Evolutionary conservation across 2,329 filamentous ascomycete genomes (phyloP).

Genomic region (Cladobotryum protrusum): DNA sequence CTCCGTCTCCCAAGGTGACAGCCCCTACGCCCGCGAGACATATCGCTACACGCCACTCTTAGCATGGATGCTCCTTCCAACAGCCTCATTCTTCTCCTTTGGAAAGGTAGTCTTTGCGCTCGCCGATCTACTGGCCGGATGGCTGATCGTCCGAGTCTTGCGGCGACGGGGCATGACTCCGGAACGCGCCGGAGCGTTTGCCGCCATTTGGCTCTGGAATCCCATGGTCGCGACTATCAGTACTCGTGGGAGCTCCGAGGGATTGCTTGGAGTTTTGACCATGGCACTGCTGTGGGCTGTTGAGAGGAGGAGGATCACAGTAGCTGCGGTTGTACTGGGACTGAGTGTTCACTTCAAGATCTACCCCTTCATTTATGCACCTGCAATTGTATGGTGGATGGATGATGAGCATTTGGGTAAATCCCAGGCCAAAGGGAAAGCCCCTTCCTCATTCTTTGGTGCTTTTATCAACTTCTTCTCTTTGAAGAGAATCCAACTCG

Average conservation of each 20-base stretch:
- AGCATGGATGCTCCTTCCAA: constrained; percentile 84
- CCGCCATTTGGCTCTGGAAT: constrained; percentile 88
- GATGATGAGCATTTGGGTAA: constrained; percentile 45
- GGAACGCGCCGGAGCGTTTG: constrained; percentile 62
- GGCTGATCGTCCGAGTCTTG: constrained; percentile 52
- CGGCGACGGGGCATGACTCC: constrained; percentile 39
- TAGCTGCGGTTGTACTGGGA: constrained; percentile 73
- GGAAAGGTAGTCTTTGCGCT: constrained; percentile 83
- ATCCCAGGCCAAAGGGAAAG: constrained; percentile 6
- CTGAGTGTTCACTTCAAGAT: constrained; percentile 96
- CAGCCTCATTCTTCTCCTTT: constrained; percentile 67
- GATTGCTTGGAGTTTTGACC: constrained; percentile 78
- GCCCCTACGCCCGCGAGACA: constrained; percentile 84
- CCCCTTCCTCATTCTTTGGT: constrained; percentile 17
- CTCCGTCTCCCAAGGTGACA: constrained; percentile 59
- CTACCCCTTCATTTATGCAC: constrained; percentile 93
- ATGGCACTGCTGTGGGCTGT: constrained; percentile 79
- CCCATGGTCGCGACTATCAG: constrained; percentile 98
- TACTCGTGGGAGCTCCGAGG: constrained; percentile 90
- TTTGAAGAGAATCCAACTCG: constrained; percentile 49
- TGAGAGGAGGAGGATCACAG: constrained; percentile 49
- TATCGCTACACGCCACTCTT: constrained; percentile 95
- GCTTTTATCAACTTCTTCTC: constrained; percentile 42
- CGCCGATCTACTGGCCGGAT: constrained; percentile 79
- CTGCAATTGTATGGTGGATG: constrained; percentile 75